Evolutionary conservation across 768 basidiomycete species (phyloP), one percentile per base, ranked within the genome.

Genomic region (Rhodotorula diobovata): DNA sequence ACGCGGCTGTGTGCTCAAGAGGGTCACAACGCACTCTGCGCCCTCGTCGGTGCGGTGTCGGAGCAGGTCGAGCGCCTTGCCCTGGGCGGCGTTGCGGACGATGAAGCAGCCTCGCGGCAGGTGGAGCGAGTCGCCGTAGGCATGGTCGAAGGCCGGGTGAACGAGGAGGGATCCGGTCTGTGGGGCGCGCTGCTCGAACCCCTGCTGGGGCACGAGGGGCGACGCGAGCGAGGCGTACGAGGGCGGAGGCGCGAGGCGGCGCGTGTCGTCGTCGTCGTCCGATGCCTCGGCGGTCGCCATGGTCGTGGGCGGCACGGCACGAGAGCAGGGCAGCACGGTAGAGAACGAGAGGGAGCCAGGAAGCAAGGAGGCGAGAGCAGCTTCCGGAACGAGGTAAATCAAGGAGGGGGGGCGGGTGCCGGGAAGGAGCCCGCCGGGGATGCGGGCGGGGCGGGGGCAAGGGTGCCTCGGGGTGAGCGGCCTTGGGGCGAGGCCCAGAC

Each of bases 1-100:
- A n/a, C n/a, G n/a, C n/a, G n/a, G n/a, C n/a, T n/a, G n/a, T n/a
- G n/a, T n/a, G n/a, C n/a, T n/a, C n/a, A n/a, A n/a, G n/a, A n/a
- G n/a, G n/a, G n/a, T n/a, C n/a, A n/a, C n/a, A n/a, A 50, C 48
- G 48, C 25, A 50, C 55, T 25, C 28, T 1, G 70, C 65, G 6
- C 70, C 70, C 21, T 67, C 66, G 57, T 63, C 32, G 39, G 15
- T 0, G 14, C 54, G 51, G 62, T 71, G 70, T 1, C 34, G 35
- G 41, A 71, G 39, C 5, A 71, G 37, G 56, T 71, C 70, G 48
- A 71, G 61, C 12, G 70, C 32, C 45, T 71, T 71, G 48, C 70
- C 70, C 43, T 63, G 61, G 1, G 70, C 70, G 43, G 46, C 39
- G 51, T 71, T 71, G 41, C 66, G n/a, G 20, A 71, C 30, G 61